Conservation (phyloP, 805 yeast species). For the Vanderwaltozyma tropicalis region DNA sequence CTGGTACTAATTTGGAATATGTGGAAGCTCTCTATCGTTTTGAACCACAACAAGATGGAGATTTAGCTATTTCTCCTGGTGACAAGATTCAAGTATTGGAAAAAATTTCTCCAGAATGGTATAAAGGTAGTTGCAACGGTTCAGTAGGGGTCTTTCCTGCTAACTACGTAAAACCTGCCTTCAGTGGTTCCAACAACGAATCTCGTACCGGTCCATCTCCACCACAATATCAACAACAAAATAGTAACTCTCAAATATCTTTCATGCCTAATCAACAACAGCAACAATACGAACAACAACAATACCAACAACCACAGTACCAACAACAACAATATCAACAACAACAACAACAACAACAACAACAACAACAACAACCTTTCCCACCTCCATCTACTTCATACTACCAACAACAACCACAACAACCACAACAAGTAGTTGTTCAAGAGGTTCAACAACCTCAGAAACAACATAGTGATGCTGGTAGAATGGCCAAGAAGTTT, state of each 20-base stretch:
- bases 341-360: conserved; percentile 28
- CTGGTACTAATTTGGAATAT: conserved; percentile 22
- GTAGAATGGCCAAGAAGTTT: conserved; percentile 41
- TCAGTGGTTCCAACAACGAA: conserved; percentile 9
- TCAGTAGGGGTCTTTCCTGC: conserved; percentile 80
- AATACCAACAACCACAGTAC: conserved; percentile 11
- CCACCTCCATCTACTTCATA: conserved; percentile 44
- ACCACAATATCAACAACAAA: conserved; percentile 12
- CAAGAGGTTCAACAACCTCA: conserved; percentile 25
- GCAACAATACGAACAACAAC: conserved; percentile 1
- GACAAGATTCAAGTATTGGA: conserved; percentile 62
- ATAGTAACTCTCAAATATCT: too few species aligned
- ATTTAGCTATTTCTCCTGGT: conserved; percentile 53
- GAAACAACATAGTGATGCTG: conserved; percentile 21
- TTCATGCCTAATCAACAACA: conserved; percentile 5
- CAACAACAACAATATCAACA: conserved; percentile 34
- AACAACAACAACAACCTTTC: conserved; percentile 29
- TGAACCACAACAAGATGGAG: conserved; percentile 65
- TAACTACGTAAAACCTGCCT: conserved; percentile 53
- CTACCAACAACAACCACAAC: conserved; percentile 32
- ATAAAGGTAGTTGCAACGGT: conserved; percentile 61
- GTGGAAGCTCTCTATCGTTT: conserved; percentile 70
- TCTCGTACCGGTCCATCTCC: conserved; percentile 11
- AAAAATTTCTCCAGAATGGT: conserved; percentile 79
- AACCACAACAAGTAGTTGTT: conserved; percentile 24